Conservation (phyloP, 179 eudicot species). For the Beta macrorhiza region DNA sequence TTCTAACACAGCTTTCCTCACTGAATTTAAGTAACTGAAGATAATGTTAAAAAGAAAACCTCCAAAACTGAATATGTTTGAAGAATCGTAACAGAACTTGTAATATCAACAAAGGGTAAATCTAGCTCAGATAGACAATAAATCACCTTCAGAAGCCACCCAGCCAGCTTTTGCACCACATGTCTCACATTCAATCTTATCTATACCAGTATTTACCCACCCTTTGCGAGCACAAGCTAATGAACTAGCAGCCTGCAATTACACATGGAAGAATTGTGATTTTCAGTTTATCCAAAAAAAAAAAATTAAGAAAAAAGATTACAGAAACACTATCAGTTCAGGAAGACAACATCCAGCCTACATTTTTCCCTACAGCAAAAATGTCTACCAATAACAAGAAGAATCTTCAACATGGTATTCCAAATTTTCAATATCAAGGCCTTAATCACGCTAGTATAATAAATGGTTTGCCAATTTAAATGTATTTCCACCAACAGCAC, state of each 20-base stretch:
- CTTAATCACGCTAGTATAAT: background rate
- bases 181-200: conserved; percentile 87
- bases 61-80: background rate
- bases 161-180: conserved; percentile 64
- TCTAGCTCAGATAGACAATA: background rate
- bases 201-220: conserved; percentile 83
- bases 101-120: conserved; percentile 18
- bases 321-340: background rate
- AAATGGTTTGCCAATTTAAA: background rate
- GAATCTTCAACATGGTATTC: background rate
- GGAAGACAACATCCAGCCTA: background rate
- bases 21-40: background rate
- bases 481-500: background rate
- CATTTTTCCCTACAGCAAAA: background rate
- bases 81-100: background rate
- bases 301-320: conserved; percentile 13
- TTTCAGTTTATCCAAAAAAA: background rate
- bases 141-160: conserved; percentile 68
- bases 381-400: background rate
- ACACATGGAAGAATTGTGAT: conserved; percentile 10
- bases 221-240: conserved; percentile 95
- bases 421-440: background rate
- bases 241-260: conserved; percentile 77
- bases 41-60: background rate
- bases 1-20: background rate